Evolutionary conservation across 352 stramenopile genomes (phyloP).

Genomic region (Globisporangium nodosum): DNA sequence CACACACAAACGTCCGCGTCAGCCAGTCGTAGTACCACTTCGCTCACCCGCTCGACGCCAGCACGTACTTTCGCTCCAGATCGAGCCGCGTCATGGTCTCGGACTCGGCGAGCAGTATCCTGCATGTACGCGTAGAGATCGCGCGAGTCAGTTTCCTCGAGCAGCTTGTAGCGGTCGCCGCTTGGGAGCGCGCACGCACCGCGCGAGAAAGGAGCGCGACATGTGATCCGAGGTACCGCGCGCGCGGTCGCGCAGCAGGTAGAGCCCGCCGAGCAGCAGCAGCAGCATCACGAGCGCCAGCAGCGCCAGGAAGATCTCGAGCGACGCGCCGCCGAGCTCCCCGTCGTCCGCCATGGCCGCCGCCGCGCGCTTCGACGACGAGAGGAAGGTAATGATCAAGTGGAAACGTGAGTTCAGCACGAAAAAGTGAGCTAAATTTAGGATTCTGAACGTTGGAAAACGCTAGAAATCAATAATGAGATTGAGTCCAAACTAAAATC

Average conservation of each 20-base stretch:
- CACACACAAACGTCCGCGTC: background rate
- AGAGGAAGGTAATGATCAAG: no score
- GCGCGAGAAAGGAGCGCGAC: conserved; percentile 39
- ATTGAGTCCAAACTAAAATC: no score
- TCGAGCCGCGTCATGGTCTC: conserved; percentile 66
- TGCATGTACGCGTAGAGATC: conserved; percentile 4
- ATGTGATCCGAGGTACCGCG: conserved; percentile 18
- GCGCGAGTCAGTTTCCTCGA: background rate
- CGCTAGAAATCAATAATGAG: no score
- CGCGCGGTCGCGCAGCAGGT: conserved; percentile 53
- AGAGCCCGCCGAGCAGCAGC: conserved; percentile 56
- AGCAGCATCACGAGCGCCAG: conserved; percentile 63
- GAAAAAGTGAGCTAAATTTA: background rate
- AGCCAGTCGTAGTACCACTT: background rate
- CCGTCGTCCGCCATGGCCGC: conserved; percentile 3
- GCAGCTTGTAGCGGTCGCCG: no score
- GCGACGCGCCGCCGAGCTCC: conserved; percentile 18
- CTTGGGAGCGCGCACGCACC: conserved; percentile 18
- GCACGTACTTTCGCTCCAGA: conserved; percentile 57
- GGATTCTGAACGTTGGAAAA: background rate
- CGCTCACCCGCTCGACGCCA: background rate
- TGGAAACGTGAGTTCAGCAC: background rate
- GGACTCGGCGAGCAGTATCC: conserved; percentile 48
- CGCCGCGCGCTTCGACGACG: background rate
- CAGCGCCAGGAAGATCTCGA: conserved; percentile 68